These are phyloP conservation scores for Xerophyta viscosa DNA, from an alignment of 106 monocot species.

Conservation along the genomic window DNA sequence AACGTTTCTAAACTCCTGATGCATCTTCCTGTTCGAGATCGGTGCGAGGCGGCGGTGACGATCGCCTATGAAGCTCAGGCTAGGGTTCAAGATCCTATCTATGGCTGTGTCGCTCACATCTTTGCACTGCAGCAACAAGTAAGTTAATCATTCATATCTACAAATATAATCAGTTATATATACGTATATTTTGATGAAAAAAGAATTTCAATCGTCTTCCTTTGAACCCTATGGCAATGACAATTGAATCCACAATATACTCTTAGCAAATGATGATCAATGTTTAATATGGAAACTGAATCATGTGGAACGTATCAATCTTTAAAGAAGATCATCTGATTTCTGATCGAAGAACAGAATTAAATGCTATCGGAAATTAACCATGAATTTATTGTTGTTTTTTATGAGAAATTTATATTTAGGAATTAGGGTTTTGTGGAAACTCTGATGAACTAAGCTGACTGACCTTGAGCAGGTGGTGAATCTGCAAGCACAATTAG, in stretches of 20 bases:
- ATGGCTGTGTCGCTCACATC: constrained; percentile 70
- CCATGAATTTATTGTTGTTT: too few relatives aligned
- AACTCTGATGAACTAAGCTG: background rate
- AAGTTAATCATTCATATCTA: background rate
- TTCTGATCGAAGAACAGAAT: too few relatives aligned
- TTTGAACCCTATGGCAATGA: too few relatives aligned
- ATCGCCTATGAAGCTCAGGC: constrained; percentile 71
- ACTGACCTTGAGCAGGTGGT: constrained; percentile 37
- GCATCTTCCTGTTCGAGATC: constrained; percentile 30
- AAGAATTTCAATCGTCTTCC: too few relatives aligned
- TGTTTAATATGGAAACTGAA: too few relatives aligned
- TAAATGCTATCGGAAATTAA: too few relatives aligned
- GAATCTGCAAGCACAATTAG: constrained; percentile 73
- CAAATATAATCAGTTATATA: too few relatives aligned
- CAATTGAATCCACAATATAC: too few relatives aligned
- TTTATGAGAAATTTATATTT: background rate
- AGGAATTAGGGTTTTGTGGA: background rate
- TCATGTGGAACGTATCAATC: too few relatives aligned
- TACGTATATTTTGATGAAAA: too few relatives aligned
- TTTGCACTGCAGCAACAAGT: constrained; percentile 72
- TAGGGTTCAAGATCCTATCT: constrained; percentile 44
- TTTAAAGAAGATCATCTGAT: too few relatives aligned
- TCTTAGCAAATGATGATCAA: too few relatives aligned
- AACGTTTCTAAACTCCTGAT: constrained; percentile 55
- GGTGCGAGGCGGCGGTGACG: constrained; percentile 49